Evolutionary conservation across 2,329 filamentous ascomycete species (phyloP).

Genomic region (Cladophialophora bantiana): DNA sequence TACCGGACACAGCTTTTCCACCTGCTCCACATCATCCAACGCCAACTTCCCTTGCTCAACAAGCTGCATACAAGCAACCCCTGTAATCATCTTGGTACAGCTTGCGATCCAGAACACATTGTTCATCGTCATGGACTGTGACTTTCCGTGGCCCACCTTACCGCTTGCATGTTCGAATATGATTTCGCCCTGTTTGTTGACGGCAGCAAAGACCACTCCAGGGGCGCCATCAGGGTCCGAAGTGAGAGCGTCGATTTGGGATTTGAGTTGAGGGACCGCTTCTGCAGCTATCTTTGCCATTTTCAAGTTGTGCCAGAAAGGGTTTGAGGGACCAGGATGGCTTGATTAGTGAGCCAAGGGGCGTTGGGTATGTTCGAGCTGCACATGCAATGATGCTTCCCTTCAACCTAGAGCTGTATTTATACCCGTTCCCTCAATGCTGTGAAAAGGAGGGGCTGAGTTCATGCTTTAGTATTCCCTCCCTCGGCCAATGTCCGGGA

Average conservation of each 20-base stretch:
- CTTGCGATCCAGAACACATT: conserved; percentile 60
- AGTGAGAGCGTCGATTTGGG: conserved; percentile 38
- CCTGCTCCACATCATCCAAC: conserved; percentile 58
- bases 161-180: conserved; percentile 44
- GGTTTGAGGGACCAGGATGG: background rate
- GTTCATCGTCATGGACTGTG: conserved; percentile 42
- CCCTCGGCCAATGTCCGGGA: conserved; percentile 4
- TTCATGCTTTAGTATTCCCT: background rate
- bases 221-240: conserved; percentile 33
- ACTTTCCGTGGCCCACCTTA: conserved; percentile 36
- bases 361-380: background rate
- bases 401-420: background rate
- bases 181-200: conserved; percentile 42
- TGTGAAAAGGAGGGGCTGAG: background rate
- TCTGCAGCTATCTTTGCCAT: conserved; percentile 39
- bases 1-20: conserved; percentile 54
- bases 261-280: conserved; percentile 35
- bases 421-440: background rate
- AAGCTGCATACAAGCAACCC: conserved; percentile 63
- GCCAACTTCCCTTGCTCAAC: conserved; percentile 60
- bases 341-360: background rate
- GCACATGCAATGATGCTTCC: background rate
- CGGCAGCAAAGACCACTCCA: conserved; percentile 41
- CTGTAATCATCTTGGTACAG: conserved; percentile 64
- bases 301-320: background rate